Percentiles rank a stretch among this genome's conserved stretches.
Conservation (phyloP, 192 early-diverging fungal species). For the Podila horticola region DNA sequence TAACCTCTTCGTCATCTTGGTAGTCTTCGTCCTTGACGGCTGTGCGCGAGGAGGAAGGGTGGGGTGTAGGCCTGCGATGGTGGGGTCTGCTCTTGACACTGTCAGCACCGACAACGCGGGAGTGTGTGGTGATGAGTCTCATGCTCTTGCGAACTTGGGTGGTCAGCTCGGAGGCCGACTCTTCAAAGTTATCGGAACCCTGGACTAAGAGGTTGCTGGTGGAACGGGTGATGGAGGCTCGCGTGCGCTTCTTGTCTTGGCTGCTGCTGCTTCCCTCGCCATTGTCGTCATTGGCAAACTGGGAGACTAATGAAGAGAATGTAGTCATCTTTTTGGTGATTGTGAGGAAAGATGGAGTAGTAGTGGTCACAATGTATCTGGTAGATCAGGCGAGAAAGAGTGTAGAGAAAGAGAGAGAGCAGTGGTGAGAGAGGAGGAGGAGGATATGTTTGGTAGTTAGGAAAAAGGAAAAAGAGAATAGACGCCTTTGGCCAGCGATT, state of each 20-base stretch:
- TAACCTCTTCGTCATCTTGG: background rate
- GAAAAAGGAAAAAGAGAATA: too few species aligned
- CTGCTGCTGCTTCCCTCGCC: constrained; percentile 3
- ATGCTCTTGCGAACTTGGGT: constrained; percentile 34
- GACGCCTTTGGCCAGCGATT: too few species aligned
- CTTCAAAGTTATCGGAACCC: background rate
- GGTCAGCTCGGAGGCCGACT: background rate
- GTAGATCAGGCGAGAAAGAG: background rate
- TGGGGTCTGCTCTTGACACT: constrained; percentile 40
- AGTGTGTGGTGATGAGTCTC: constrained; percentile 11
- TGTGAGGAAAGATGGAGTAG: background rate
- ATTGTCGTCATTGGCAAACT: constrained; percentile 28
- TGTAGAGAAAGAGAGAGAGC: background rate
- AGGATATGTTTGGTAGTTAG: background rate
- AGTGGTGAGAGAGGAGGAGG: background rate
- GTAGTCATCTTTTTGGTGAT: constrained; percentile 1
- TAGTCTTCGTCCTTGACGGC: background rate
- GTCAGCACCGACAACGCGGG: constrained; percentile 23
- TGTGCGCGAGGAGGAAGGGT: background rate
- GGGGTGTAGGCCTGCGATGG: constrained; percentile 4
- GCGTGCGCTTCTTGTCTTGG: constrained; percentile 21
- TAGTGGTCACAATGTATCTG: too few species aligned
- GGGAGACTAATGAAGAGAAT: constrained; percentile 28
- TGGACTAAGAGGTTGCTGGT: background rate
- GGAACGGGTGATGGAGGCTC: background rate